Base-by-base conservation (phyloP, 2,329 filamentous ascomycete species). In the Xylariales sp. region DNA sequence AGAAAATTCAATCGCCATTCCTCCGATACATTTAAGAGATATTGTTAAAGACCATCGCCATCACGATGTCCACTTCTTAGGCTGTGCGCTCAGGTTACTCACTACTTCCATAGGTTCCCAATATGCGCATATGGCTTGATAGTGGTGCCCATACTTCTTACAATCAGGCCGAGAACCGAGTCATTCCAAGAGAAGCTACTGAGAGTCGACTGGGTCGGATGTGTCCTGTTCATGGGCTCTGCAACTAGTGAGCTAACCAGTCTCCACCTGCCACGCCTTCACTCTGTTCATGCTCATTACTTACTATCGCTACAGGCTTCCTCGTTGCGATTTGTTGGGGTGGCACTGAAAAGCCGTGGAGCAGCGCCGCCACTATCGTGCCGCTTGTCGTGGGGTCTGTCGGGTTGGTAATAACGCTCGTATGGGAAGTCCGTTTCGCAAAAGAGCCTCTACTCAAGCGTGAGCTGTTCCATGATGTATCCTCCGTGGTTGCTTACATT, bases 141-240 rank as follows among this genome's bases (percentile, higher is more conserved):
- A 17, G 44, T 63, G 14, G 48, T 68, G 11, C 55, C 67, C 10
- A 55, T 64, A 31, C 57, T 75, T 4, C 57, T 68, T 27, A 67
- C 69, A 12, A 49, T 67, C 25, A 56, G 57, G 24, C 57, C 61
- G 1, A 49, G 46, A 28, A 43, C 49, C 20, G 54, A 58, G 3
- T 61, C 59, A 0, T 41, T 63, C 7, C 32, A 21, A 16, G 44
- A 59, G 34, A 64, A 66, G 38, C 48, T 67, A 6, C 41, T 39
- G 15, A 55, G 64, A 1, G 60, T 72, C 16, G 72, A 78, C 46
- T 69, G 61, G 50, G 24, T 67, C 3, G 72, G 72, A 3, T 66
- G 62, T 1, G 47, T 59, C n/a, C 40, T 72, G 10, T 66, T 76
- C 46, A 67, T 67, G 2, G 56, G 47, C 2, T 60, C 63, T 3